Base-by-base conservation (phyloP, 495 filamentous ascomycete genomes). In the Tuber indicum region DNA sequence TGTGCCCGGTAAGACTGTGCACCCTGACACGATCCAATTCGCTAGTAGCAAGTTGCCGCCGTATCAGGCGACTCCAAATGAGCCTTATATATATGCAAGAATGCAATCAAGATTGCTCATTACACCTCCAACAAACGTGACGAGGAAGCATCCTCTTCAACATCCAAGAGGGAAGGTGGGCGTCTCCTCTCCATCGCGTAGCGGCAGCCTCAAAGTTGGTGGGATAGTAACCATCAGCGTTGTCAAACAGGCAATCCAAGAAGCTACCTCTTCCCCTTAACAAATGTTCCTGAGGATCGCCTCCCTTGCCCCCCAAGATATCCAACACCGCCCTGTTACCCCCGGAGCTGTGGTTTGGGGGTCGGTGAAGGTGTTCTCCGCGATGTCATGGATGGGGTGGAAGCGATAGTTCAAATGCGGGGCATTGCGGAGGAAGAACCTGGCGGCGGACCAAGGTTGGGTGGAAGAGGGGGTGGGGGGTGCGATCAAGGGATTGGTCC, bases 381-480 rank as follows among this genome's bases (percentile, higher is more conserved):
- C n/a, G 95, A 98, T 75, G 91, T 98, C 26, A 85, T 97, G 42
- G 94, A 97, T 74, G 96, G 98, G 85, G 92, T 94, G 91, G 91
- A 82, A 88, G 91, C 36, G 89, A 39, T 92, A 62, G 89, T 88
- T 14, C 84, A 88, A 78, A 86, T 96, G 84, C 90, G 91, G 43
- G 77, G 86, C 80, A 71, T 82, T 85, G 74, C 77, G 52, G 58
- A 78, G 84, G 71, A 78, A 72, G 75, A 82, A 36, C 21, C 81
- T n/a, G 77, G 75, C 1, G 76, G 75, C 52, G 84, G 84, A 19
- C 86, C 90, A 16, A 86, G 95, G 47, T 88, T 93, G 1, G 85
- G 87, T 32, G 92, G 90, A 1, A 85, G 98, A 76, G n/a, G n/a
- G n/a, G n/a, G n/a, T n/a, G n/a, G 89, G 90, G 7, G 85, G 86